Evolutionary conservation across 2,329 filamentous ascomycete species (phyloP), one percentile per base, ranked within the genome.

Genomic region (Helotiales sp.): DNA sequence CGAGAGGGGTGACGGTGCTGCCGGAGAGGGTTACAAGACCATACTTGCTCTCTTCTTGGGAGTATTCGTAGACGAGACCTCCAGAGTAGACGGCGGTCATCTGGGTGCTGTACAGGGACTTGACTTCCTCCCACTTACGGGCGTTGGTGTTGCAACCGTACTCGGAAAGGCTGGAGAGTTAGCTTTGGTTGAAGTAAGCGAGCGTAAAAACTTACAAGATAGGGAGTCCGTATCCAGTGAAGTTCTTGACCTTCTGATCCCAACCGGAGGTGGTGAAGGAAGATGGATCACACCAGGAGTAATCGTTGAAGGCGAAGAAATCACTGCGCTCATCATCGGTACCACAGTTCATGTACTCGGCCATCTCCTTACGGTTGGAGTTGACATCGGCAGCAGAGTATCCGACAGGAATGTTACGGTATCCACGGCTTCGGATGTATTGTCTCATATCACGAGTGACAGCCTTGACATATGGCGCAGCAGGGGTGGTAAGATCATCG

Each of bases 51-150:
- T 85, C 84, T 80, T 96, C 93, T 76, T 91, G 82, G 11, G 91
- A 90, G 84, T 97, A 99, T 81, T 99, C 94, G 83, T 97, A 99
- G 79, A 97, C 91, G 40, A 99, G 87, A 79, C 95, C 96, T 75
- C 96, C 95, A 49, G 94, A 97, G 86, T 97, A 98, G 75, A 97
- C 93, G 20, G 79, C 73, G 3, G 91, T 93, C 95, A 98, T 98
- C 68, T 97, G 79, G 24, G 80, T 80, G 80, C 83, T 87, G 89
- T 97, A 98, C 66, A 99, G 85, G 47, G 94, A 85, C 60, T 81
- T 80, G 59, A 97, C 82, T 82, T 97, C 95, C 69, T 88, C 84
- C 77, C 97, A 99, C 75, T 90, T 84, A 74, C 95, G 94, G 68
- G 83, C 87, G 84, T 92, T 93, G 78, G 87, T 90, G 80, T 78